These are phyloP conservation scores for Hypholoma sublateritium DNA, from an alignment of 768 basidiomycete genomes.

Conservation along the genomic window DNA sequence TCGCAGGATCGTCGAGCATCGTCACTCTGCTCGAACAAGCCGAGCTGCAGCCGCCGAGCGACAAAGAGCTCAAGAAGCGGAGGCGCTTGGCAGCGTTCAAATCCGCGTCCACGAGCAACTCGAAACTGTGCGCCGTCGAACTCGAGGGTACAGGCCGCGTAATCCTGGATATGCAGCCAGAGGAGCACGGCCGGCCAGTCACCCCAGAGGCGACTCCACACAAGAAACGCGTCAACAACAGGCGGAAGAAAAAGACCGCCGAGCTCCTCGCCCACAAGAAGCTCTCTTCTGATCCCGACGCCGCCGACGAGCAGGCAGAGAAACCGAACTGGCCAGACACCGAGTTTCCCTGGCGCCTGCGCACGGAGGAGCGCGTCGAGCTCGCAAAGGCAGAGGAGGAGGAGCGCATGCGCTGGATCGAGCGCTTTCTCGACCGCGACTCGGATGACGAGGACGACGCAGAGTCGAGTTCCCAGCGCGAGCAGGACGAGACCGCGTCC, in stretches of 20 bases:
- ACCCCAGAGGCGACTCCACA: constrained; percentile 30
- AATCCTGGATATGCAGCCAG: constrained; percentile 54
- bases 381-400: constrained; percentile 52
- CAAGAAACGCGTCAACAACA: constrained; percentile 39
- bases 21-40: constrained; percentile 40
- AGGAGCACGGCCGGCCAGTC: constrained; percentile 29
- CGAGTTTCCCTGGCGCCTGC: constrained; percentile 76
- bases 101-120: constrained; percentile 31
- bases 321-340: constrained; percentile 78
- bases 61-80: constrained; percentile 67
- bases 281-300: constrained; percentile 16
- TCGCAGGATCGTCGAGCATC: constrained; percentile 43
- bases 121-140: constrained; percentile 59
- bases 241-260: constrained; percentile 52
- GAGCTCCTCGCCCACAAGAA: constrained; percentile 35
- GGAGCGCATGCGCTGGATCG: constrained; percentile 65
- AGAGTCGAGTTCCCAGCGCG: constrained; percentile 24
- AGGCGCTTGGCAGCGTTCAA: constrained; percentile 71
- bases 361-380: constrained; percentile 55
- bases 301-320: constrained; percentile 34
- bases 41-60: constrained; percentile 41
- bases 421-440: constrained; percentile 71
- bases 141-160: constrained; percentile 72
- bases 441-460: constrained; percentile 58
- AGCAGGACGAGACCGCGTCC: constrained; percentile 28